phyloP scores from a whole-genome alignment of 345 rosid species.

The Sonneratia alba region DNA sequence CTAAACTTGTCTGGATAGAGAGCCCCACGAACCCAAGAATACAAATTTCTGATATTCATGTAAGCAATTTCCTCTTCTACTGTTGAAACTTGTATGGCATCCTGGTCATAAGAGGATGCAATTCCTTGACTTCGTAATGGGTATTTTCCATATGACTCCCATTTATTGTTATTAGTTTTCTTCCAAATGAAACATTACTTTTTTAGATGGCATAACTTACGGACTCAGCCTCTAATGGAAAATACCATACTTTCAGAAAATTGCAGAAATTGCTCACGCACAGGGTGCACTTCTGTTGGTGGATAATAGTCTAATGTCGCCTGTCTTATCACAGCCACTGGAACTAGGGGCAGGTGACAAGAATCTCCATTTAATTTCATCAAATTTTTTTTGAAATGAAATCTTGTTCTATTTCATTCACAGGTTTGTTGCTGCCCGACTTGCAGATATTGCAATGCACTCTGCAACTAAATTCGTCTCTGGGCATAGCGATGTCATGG shows the following conservation, averaged over 20 bases:
- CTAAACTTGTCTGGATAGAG: constrained; percentile 91
- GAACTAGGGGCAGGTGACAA: constrained; percentile 89
- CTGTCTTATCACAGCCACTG: constrained; percentile 73
- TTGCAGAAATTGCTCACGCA: constrained; percentile 75
- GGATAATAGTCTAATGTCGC: constrained; percentile 96
- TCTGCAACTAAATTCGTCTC: constrained; percentile 91
- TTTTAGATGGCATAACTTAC: not conserved
- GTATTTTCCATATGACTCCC: not conserved
- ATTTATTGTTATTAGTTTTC: not conserved
- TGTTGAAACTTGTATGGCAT: not conserved
- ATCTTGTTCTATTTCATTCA: constrained; percentile 4
- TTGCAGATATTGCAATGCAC: constrained; percentile 90
- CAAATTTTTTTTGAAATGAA: constrained; percentile 1
- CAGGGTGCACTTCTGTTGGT: constrained; percentile 77
- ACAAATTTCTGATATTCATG: constrained; percentile 76
- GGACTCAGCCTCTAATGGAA: not conserved
- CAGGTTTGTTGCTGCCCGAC: constrained; percentile 1
- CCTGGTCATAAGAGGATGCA: not conserved
- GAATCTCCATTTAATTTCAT: not conserved
- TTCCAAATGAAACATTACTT: not conserved
- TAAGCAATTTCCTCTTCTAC: constrained; percentile 20
- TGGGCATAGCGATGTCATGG: constrained; percentile 96
- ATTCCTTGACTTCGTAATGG: not conserved
- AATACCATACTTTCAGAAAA: constrained; percentile 31
- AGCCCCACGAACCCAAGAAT: constrained; percentile 88